phyloP scores from a whole-genome alignment of 768 basidiomycete genomes.

The Calocera viscosa region DNA sequence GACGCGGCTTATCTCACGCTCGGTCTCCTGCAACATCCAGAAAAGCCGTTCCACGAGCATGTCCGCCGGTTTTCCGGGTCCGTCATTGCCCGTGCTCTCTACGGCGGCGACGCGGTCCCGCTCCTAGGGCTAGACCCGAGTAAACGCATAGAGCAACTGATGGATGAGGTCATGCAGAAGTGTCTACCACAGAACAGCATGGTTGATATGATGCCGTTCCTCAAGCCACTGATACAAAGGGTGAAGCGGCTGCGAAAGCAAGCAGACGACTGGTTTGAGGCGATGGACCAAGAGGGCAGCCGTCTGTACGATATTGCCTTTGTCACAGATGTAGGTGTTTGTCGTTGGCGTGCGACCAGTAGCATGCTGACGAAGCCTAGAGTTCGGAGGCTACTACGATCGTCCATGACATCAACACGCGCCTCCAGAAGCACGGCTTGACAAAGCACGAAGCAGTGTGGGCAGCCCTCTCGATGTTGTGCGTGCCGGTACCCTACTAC shows the following conservation, averaged over 20 bases:
- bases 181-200: not conserved
- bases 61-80: not conserved
- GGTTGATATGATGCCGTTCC: not conserved
- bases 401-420: not conserved
- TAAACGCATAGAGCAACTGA: not conserved
- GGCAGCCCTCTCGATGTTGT: not conserved
- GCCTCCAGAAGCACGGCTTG: not conserved
- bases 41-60: not conserved
- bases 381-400: not conserved
- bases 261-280: not conserved
- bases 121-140: not conserved
- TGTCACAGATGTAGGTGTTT: not conserved
- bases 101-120: not conserved
- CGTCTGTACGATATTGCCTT: not conserved
- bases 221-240: not conserved
- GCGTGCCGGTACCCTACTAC: not conserved
- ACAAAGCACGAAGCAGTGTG: not conserved
- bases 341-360: too few species aligned
- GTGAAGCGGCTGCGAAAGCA: not conserved
- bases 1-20: not conserved
- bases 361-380: not conserved
- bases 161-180: not conserved
- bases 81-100: not conserved
- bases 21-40: not conserved
- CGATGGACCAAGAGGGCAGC: not conserved